Percentiles rank a stretch among this genome's conserved stretches.
phyloP scores from a whole-genome alignment of 805 yeast genomes.

The Starmerella apis region DNA sequence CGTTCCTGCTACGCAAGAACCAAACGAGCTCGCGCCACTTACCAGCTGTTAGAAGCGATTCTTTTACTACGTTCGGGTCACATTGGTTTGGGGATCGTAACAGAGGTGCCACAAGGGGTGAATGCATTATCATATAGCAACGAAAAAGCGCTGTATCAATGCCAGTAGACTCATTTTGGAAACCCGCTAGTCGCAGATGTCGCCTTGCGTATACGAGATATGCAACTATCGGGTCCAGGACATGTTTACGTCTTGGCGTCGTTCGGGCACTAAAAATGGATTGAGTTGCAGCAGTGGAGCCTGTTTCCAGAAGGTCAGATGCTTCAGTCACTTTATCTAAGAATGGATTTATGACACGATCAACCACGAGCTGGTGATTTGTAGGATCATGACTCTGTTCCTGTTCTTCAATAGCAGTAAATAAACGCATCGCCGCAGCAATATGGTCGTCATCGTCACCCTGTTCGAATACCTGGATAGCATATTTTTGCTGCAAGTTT shows the following conservation, averaged over 20 bases:
- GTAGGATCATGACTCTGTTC: conserved; percentile 3
- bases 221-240: conserved; percentile 16
- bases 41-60: conserved; percentile 38
- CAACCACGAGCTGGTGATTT: conserved; percentile 4
- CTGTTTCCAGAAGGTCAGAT: neutral
- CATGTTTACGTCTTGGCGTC: conserved; percentile 3
- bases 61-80: conserved; percentile 51
- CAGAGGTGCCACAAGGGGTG: conserved; percentile 71
- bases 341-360: conserved; percentile 4
- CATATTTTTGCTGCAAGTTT: conserved; percentile 12
- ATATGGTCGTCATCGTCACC: conserved; percentile 7
- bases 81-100: conserved; percentile 68
- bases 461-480: conserved; percentile 7
- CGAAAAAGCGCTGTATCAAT: conserved; percentile 73
- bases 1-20: conserved; percentile 53
- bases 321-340: neutral
- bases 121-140: conserved; percentile 58
- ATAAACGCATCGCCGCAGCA: conserved; percentile 17
- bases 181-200: conserved; percentile 15
- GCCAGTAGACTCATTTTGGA: conserved; percentile 28
- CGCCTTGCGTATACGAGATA: conserved; percentile 19
- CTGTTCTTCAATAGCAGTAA: conserved; percentile 17
- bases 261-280: conserved; percentile 7
- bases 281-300: neutral
- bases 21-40: conserved; percentile 63